Evolutionary conservation across 768 basidiomycete genomes (phyloP), one percentile per base, ranked within the genome.

Genomic region (Sutorius australiensis): DNA sequence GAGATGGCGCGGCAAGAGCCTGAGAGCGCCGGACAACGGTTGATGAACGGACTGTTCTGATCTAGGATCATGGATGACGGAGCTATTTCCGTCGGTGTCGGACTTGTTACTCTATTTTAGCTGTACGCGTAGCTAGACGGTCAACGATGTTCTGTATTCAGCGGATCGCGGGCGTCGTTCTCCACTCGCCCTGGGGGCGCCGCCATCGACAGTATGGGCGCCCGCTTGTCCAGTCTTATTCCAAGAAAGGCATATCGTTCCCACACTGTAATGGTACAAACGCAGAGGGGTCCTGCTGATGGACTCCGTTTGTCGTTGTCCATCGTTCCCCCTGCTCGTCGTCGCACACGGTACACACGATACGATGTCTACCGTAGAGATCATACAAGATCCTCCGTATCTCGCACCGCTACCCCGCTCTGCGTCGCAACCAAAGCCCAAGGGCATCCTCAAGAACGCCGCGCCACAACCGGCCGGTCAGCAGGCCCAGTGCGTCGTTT

Each of bases 1-100:
- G 97, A 99, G 78, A 98, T 97, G 95, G 91, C 95, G 44, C 79
- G 95, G 63, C 97, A 98, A 73, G 95, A 97, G 64, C 92, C 92
- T 1, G 85, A 90, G 46, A 86, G 83, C 56, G 87, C 84, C 14
- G 89, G 82, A 28, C 83, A 86, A 62, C 77, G 90, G 53, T 69
- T 93, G 54, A 79, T 78, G 51, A 77, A 75, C 43, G 83, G 81
- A 34, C 67, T 92, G 50, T 77, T 89, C 46, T 67, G 49, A 60
- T 60, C 49, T 13, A 33, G n/a, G n/a, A 21, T 41, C 32, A 21
- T 36, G 17, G 52, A 54, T 17, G 38, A 27, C 17, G 6, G 49
- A 10, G 19, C 19, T 55, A 48, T 43, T 51, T 51, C 45, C 48
- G 50, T 52, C 50, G 24, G 32, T 14, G 39, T 62, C 39, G 47